Percentiles rank a stretch among this genome's conserved stretches.
These are phyloP conservation scores for Pestalotiopsis fici DNA, from an alignment of 2,329 filamentous ascomycete species.

Conservation along the genomic window DNA sequence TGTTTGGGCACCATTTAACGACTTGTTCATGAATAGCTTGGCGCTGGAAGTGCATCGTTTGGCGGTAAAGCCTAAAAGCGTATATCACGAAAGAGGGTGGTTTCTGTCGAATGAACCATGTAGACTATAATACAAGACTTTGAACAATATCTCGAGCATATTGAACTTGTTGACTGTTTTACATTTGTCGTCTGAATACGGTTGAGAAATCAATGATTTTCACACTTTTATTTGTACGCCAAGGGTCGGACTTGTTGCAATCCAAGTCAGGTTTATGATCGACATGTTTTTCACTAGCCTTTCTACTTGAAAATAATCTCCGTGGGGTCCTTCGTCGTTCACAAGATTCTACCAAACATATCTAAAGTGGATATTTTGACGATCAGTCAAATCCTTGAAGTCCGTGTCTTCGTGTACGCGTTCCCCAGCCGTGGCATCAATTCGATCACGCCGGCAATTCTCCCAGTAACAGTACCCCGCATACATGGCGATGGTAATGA, in stretches of 20 bases:
- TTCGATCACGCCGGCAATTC: conserved; percentile 33
- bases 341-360: conserved; percentile 32
- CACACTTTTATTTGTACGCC: no score
- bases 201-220: no score
- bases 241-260: no score
- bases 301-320: no score
- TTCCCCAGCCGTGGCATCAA: neutral
- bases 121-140: conserved; percentile 7
- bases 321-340: no score
- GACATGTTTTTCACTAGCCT: neutral
- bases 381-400: conserved; percentile 44
- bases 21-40: conserved; percentile 3
- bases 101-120: conserved; percentile 1
- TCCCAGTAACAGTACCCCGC: conserved; percentile 36
- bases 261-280: no score
- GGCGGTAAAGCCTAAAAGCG: conserved; percentile 2
- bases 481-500: conserved; percentile 34
- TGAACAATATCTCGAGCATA: neutral
- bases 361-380: conserved; percentile 41
- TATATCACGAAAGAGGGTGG: conserved; percentile 1
- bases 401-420: conserved; percentile 15
- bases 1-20: neutral
- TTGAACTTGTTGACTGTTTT: no score
- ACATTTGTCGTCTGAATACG: no score
- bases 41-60: conserved; percentile 3